phyloP scores from a whole-genome alignment of 1,139 yeast genomes.

The Candida freyschussii region DNA sequence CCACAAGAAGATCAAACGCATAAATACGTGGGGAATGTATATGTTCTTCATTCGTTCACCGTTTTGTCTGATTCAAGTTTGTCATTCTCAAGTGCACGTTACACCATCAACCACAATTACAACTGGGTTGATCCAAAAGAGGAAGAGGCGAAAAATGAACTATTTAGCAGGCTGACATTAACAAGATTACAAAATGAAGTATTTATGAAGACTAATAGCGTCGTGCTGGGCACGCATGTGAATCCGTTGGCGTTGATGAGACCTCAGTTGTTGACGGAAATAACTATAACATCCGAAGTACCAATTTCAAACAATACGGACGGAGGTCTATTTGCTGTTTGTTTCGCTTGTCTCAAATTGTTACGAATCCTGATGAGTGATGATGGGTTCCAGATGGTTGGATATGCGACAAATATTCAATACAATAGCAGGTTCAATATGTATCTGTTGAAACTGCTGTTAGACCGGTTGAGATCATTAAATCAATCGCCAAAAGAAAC shows the following conservation, averaged over 20 bases:
- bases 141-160: constrained; percentile 18
- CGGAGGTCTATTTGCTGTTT: constrained; percentile 18
- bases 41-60: constrained; percentile 18
- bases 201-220: constrained; percentile 18
- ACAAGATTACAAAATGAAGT: constrained; percentile 21
- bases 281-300: constrained; percentile 20
- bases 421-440: constrained; percentile 22
- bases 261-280: constrained; percentile 18
- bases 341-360: constrained; percentile 19
- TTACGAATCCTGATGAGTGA: constrained; percentile 15
- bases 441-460: constrained; percentile 17
- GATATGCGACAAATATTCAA: constrained; percentile 17
- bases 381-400: constrained; percentile 21
- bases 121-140: constrained; percentile 23
- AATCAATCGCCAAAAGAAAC: too few species aligned
- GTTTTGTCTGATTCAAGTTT: constrained; percentile 19
- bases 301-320: constrained; percentile 11
- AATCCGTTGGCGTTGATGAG: constrained; percentile 17
- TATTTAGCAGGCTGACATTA: constrained; percentile 21
- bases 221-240: constrained; percentile 20
- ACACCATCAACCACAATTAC: constrained; percentile 20
- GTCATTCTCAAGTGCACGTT: constrained; percentile 18
- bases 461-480: constrained; percentile 17
- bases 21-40: constrained; percentile 24
- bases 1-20: constrained; percentile 23